Evolutionary conservation across 208 protist species (phyloP).

Genomic region (Vickermania spadyakhi): DNA sequence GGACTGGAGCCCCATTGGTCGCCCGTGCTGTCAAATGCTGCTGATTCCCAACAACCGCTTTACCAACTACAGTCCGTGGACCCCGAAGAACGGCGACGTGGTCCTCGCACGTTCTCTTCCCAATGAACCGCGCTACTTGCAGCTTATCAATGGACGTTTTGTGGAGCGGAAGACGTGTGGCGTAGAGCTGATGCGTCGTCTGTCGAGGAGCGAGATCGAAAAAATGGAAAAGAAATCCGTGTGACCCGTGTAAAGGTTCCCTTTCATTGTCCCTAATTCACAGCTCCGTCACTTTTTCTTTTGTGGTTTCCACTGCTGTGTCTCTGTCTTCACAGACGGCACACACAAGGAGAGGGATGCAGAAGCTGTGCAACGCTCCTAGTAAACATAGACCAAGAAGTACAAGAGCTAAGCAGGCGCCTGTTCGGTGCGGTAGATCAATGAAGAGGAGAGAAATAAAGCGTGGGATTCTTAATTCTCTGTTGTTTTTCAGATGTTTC

Average conservation of each 20-base stretch:
- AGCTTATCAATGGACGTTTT: slow-evolving; percentile 77
- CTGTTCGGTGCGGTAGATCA: no score
- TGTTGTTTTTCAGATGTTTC: no score
- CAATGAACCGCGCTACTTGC: slow-evolving; percentile 57
- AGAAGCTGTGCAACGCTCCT: no score
- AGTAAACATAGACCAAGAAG: no score
- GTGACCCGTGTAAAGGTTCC: no score
- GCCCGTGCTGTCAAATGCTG: slow-evolving; percentile 60
- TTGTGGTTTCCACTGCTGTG: no score
- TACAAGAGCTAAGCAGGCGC: no score
- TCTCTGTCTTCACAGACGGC: no score
- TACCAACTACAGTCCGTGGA: slow-evolving; percentile 82
- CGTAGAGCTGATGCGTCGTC: slow-evolving; percentile 41
- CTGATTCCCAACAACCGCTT: slow-evolving; percentile 72
- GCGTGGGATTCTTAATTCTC: no score
- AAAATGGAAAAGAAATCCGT: slow-evolving; percentile 9
- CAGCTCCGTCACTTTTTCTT: slow-evolving; percentile 41
- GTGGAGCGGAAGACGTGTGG: slow-evolving; percentile 77
- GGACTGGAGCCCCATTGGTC: slow-evolving; percentile 71
- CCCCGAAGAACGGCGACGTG: slow-evolving; percentile 70
- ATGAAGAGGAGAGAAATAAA: no score
- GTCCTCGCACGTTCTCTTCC: slow-evolving; percentile 62
- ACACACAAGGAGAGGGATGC: no score
- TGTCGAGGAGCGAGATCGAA: slow-evolving; percentile 34
- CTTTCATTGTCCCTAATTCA: slow-evolving; percentile 12